Evolutionary conservation across 805 yeast genomes (phyloP), one percentile per base, ranked within the genome.

Genomic region (Wickerhamomyces kurtzmanii): DNA sequence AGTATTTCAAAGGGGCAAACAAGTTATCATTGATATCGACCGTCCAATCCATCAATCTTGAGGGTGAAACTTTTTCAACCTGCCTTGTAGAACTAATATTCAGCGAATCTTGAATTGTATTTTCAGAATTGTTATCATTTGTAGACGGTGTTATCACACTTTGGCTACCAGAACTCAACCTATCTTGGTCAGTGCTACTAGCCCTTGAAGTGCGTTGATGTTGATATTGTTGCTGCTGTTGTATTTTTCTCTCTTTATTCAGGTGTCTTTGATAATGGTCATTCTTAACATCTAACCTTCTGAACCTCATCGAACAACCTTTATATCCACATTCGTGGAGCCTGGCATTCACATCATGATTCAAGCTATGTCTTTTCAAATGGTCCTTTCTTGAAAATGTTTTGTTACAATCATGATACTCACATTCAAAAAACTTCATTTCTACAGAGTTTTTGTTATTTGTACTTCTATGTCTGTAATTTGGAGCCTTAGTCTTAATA

Each of bases 301-400:
- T 82, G 57, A 75, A 75, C 1, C 74, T 67, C 45, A 70, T 71
- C 4, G 63, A 64, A 47, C 84, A 75, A 5, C 51, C 47, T 8
- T 62, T 47, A 35, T 49, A 56, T 2, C 43, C 33, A 45, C 84
- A 75, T 16, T 53, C 54, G 40, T 57, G 73, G 6, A 74, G 68
- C 34, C 62, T 60, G 13, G 28, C 57, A 24, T 59, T 59, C 1
- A 68, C 68, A 43, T 64, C 59, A 36, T 75, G 84, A 40, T 75
- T 75, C 27, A 75, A 54, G 38, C 70, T 64, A 42, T 75, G 83
- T 27, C 84, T 51, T 6, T 76, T 62, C 18, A 75, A 43, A 51
- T 75, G 83, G 42, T 75, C 84, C 3, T 72, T 64, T 25, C 82
- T 43, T 12, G 71, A 62, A 35, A 75, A 75, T 12, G 59, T 57